Evolutionary conservation across 2,329 filamentous ascomycete species (phyloP).

Genomic region (Trichoderma lentiforme): DNA sequence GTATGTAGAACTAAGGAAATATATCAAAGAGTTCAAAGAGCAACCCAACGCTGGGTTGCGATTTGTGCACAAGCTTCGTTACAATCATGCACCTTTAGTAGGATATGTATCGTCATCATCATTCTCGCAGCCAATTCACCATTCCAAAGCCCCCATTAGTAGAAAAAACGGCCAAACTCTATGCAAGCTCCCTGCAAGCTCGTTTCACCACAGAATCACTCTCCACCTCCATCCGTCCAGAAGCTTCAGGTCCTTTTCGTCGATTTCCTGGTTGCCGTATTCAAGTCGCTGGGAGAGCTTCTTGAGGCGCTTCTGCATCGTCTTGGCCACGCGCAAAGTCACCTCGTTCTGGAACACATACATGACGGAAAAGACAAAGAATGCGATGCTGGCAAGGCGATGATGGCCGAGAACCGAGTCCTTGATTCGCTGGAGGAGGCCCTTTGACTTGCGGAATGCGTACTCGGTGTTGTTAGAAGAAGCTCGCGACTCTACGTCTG

Average conservation of each 20-base stretch:
- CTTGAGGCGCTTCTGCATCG: constrained; percentile 49
- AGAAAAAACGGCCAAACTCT: constrained; percentile 1
- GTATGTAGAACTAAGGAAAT: neutral
- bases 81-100: constrained; percentile 32
- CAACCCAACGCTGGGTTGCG: neutral
- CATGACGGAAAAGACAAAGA: constrained; percentile 55
- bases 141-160: neutral
- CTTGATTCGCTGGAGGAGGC: constrained; percentile 49
- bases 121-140: neutral
- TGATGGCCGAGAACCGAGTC: constrained; percentile 42
- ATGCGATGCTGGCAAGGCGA: constrained; percentile 46
- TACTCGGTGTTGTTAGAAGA: constrained; percentile 55
- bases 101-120: constrained; percentile 22
- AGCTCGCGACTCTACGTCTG: constrained; percentile 34
- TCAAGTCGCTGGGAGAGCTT: constrained; percentile 47
- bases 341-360: constrained; percentile 60
- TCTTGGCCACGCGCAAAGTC: constrained; percentile 51
- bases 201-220: constrained; percentile 41
- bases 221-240: constrained; percentile 57
- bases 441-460: constrained; percentile 51
- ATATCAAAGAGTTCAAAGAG: neutral
- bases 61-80: constrained; percentile 26
- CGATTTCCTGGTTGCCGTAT: constrained; percentile 43
- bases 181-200: neutral
- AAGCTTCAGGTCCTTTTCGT: constrained; percentile 47